Percentiles rank a stretch among this genome's conserved stretches.
Conservation (phyloP, 345 rosid genomes). For the Populus tremula region DNA sequence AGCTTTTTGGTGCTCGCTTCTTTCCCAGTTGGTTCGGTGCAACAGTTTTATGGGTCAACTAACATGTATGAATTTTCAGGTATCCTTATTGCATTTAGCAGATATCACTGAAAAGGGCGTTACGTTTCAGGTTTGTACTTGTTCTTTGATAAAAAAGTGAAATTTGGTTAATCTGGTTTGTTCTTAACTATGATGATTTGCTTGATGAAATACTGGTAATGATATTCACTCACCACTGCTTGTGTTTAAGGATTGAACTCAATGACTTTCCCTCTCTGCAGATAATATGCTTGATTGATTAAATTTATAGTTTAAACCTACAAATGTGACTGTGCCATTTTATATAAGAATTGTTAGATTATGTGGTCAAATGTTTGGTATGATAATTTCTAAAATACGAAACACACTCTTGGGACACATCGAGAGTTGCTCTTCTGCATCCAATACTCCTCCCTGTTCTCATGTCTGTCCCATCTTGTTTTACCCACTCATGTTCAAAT, state of each 20-base stretch:
- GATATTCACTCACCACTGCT: no score
- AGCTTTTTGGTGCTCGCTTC: not conserved
- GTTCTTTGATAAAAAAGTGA: not conserved
- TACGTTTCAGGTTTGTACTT: constrained; percentile 59
- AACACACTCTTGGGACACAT: not conserved
- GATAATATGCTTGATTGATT: no score
- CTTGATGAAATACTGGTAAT: not conserved
- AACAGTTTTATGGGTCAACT: not conserved
- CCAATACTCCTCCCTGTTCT: not conserved
- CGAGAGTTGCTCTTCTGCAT: not conserved
- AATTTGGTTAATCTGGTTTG: constrained; percentile 1
- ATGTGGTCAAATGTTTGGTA: not conserved
- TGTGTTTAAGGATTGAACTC: no score
- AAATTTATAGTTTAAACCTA: no score
- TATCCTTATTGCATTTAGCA: constrained; percentile 72
- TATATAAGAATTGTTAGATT: not conserved
- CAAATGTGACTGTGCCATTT: no score
- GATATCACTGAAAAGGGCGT: constrained; percentile 80
- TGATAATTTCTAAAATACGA: not conserved
- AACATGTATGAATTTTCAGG: constrained; percentile 35
- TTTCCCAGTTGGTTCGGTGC: not conserved
- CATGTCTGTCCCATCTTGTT: not conserved
- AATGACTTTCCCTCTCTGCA: no score
- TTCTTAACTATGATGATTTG: not conserved
- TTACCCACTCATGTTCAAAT: not conserved